A percentile compares a stretch with the other conserved stretches of the same genome.
These are phyloP conservation scores for Moesziomyces parantarcticus DNA, from an alignment of 1,284 basidiomycete genomes.

Conservation along the genomic window DNA sequence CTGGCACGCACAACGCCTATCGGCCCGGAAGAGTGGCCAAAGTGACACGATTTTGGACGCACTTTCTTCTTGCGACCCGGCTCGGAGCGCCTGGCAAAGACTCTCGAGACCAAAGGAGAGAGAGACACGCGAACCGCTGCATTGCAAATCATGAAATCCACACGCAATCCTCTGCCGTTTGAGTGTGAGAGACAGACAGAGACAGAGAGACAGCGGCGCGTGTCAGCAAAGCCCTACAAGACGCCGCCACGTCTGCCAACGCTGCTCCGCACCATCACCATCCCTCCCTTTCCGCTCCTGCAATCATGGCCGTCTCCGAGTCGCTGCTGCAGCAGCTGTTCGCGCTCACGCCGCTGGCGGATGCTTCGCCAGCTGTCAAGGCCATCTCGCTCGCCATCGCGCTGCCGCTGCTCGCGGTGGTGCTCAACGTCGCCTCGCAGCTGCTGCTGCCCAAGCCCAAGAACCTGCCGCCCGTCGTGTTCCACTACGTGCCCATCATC, in stretches of 20 bases:
- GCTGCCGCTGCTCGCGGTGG: conserved; percentile 66
- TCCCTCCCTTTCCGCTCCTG: no score
- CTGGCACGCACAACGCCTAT: no score
- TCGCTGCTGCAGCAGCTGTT: conserved; percentile 39
- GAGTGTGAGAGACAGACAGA: no score
- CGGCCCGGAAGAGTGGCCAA: not conserved
- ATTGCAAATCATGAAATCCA: not conserved
- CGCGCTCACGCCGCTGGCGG: conserved; percentile 30
- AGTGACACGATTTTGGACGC: not conserved
- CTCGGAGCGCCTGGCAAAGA: no score
- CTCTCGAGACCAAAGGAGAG: no score
- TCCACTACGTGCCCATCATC: conserved; percentile 80
- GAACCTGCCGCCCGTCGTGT: conserved; percentile 77
- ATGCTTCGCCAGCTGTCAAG: conserved; percentile 17
- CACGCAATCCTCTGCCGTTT: no score
- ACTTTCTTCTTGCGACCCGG: no score
- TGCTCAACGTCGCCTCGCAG: conserved; percentile 73
- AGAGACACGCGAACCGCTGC: not conserved
- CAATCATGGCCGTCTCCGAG: conserved; percentile 9
- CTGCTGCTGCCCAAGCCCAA: conserved; percentile 53
- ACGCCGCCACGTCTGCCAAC: no score
- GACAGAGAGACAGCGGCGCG: no score
- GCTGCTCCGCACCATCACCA: conserved; percentile 1
- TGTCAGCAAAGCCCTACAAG: no score
- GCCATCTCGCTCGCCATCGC: conserved; percentile 20